phyloP scores from a whole-genome alignment of 345 rosid species.

The Camelina sativa region DNA sequence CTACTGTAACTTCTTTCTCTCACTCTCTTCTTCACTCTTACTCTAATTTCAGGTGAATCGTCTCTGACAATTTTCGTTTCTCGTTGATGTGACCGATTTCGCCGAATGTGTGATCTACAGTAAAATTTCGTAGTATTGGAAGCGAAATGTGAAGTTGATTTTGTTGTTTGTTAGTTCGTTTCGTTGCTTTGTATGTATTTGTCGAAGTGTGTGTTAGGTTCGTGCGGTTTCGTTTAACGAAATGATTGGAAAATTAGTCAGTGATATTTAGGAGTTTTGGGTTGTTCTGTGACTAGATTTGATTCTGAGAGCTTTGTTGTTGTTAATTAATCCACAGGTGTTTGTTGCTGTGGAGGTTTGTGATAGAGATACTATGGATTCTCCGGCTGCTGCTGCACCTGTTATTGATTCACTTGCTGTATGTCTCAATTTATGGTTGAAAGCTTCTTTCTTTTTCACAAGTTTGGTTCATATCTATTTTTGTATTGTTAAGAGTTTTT shows the following conservation, averaged over 20 bases:
- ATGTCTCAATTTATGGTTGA: slow-evolving; percentile 9
- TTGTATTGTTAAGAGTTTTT: not conserved
- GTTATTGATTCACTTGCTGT: slow-evolving; percentile 41
- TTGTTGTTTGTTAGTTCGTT: not conserved
- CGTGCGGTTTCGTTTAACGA: not conserved
- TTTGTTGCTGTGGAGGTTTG: slow-evolving; percentile 6
- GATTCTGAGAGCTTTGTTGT: slow-evolving; percentile 1
- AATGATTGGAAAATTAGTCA: not conserved
- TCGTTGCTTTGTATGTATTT: not conserved
- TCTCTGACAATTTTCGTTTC: not conserved
- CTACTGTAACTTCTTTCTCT: not conserved
- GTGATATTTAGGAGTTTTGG: not conserved
- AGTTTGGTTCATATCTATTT: not conserved
- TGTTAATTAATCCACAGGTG: not conserved
- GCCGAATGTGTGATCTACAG: not conserved
- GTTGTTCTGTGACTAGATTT: not conserved
- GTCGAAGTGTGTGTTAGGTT: not conserved
- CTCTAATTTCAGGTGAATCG: not conserved
- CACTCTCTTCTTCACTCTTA: not conserved
- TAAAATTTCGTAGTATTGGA: not conserved
- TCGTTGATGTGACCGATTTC: not conserved
- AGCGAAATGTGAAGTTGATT: not conserved
- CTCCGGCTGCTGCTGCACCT: slow-evolving; percentile 39
- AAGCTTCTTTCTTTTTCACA: slow-evolving; percentile 6
- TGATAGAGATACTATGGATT: slow-evolving; percentile 47